phyloP scores from a whole-genome alignment of 345 rosid genomes.

The Rhizophora mangle region DNA sequence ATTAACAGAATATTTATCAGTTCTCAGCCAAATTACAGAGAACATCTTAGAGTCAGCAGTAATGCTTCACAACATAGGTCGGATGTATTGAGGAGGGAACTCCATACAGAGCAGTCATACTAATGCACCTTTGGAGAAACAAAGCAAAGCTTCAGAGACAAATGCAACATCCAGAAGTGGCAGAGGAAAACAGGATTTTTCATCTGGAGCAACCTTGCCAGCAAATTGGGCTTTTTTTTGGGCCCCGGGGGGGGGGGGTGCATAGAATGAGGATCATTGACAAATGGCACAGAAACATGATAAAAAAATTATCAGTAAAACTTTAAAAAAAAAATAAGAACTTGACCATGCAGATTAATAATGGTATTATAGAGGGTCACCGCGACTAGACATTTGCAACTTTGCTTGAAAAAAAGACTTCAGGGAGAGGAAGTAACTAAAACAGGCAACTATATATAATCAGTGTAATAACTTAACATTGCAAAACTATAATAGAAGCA shows the following conservation, averaged over 20 bases:
- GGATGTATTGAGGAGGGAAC: neutral
- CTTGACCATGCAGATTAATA: too few relatives aligned
- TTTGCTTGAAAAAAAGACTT: constrained; percentile 6
- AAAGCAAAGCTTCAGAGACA: neutral
- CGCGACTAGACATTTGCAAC: neutral
- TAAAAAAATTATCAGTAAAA: too few relatives aligned
- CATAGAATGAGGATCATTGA: too few relatives aligned
- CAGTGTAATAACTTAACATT: constrained; percentile 1
- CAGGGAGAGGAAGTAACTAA: neutral
- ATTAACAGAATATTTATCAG: too few relatives aligned
- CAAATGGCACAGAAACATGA: too few relatives aligned
- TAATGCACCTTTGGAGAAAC: neutral
- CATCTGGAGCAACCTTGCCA: too few relatives aligned
- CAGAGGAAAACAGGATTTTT: too few relatives aligned
- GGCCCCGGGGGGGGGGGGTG: too few relatives aligned
- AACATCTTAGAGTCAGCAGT: too few relatives aligned
- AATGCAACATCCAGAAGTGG: neutral
- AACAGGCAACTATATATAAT: neutral
- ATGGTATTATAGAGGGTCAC: neutral
- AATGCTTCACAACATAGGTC: neutral
- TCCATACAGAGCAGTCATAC: neutral
- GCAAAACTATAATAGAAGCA: constrained; percentile 6
- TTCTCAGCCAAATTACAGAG: too few relatives aligned
- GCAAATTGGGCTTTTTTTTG: too few relatives aligned
- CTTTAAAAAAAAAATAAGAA: too few relatives aligned